These are phyloP conservation scores for Prunus mume DNA, from an alignment of 306 rosid genomes.

Conservation along the genomic window DNA sequence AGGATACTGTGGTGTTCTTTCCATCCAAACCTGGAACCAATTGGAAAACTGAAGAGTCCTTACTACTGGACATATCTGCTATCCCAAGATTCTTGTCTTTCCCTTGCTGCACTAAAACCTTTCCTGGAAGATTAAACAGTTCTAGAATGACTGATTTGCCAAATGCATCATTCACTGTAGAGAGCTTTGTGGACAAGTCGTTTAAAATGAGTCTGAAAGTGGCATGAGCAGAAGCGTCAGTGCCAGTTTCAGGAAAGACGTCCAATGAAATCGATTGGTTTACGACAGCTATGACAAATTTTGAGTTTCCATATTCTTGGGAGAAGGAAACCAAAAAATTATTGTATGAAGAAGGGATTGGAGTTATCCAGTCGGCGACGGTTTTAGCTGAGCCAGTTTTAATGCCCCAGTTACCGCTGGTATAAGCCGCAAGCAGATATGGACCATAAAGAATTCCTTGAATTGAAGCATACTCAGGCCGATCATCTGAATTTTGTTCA, in stretches of 20 bases:
- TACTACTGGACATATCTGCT: conserved; percentile 28
- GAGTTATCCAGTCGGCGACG: conserved; percentile 57
- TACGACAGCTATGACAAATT: conserved; percentile 44
- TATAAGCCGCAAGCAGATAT: conserved; percentile 66
- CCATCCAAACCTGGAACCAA: conserved; percentile 69
- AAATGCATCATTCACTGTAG: conserved; percentile 17
- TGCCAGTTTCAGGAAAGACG: conserved; percentile 44
- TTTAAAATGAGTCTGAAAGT: conserved; percentile 64
- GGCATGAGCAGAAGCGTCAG: conserved; percentile 41
- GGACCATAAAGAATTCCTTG: conserved; percentile 83
- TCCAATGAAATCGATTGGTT: conserved; percentile 55
- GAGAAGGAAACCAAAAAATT: conserved; percentile 47
- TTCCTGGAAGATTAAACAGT: conserved; percentile 71
- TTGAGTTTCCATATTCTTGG: conserved; percentile 38
- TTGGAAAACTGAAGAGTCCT: conserved; percentile 35
- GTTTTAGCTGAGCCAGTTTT: conserved; percentile 29
- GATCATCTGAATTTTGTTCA: conserved; percentile 61
- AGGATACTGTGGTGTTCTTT: conserved; percentile 46
- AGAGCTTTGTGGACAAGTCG: conserved; percentile 26
- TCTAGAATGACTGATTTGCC: conserved; percentile 56
- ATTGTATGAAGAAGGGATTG: conserved; percentile 56
- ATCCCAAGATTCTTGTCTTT: conserved; percentile 39
- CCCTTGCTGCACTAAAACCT: conserved; percentile 51
- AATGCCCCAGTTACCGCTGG: conserved; percentile 50
- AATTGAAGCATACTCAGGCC: conserved; percentile 55